Conservation (phyloP, 805 yeast species). For the Hanseniaspora occidentalis region DNA sequence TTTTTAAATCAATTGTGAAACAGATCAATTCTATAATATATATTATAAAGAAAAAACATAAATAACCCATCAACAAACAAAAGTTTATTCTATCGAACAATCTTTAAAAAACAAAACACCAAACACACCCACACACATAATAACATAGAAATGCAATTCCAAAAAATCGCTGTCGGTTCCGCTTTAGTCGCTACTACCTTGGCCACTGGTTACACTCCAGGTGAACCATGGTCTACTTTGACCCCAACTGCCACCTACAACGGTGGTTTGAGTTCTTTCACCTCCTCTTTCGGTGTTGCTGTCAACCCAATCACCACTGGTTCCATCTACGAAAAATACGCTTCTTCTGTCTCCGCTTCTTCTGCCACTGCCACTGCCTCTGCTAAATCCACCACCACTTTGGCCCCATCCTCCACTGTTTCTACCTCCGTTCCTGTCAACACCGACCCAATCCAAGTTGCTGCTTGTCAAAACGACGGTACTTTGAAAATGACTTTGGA, state of each 20-base stretch:
- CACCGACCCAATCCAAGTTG: slow-evolving; percentile 19
- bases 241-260: slow-evolving; percentile 29
- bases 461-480: slow-evolving; percentile 34
- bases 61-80: not conserved
- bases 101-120: not conserved
- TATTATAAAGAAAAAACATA: not conserved
- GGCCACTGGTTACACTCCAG: slow-evolving; percentile 6
- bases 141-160: slow-evolving; percentile 28
- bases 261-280: slow-evolving; percentile 27
- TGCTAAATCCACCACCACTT: slow-evolving; percentile 13
- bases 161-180: slow-evolving; percentile 24
- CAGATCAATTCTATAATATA: no score
- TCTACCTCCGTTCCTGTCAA: slow-evolving; percentile 14
- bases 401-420: slow-evolving; percentile 13
- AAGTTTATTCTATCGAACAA: not conserved
- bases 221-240: slow-evolving; percentile 27
- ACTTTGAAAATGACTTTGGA: slow-evolving; percentile 46
- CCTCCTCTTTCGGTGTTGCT: slow-evolving; percentile 31
- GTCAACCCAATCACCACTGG: slow-evolving; percentile 26
- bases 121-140: not conserved
- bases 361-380: slow-evolving; percentile 16
- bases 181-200: slow-evolving; percentile 21
- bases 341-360: slow-evolving; percentile 7
- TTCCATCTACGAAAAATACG: slow-evolving; percentile 10
- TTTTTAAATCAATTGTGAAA: no score